These are phyloP conservation scores for Paraurostyla sp. DNA, from an alignment of 73 alveolate species.

Conservation along the genomic window DNA sequence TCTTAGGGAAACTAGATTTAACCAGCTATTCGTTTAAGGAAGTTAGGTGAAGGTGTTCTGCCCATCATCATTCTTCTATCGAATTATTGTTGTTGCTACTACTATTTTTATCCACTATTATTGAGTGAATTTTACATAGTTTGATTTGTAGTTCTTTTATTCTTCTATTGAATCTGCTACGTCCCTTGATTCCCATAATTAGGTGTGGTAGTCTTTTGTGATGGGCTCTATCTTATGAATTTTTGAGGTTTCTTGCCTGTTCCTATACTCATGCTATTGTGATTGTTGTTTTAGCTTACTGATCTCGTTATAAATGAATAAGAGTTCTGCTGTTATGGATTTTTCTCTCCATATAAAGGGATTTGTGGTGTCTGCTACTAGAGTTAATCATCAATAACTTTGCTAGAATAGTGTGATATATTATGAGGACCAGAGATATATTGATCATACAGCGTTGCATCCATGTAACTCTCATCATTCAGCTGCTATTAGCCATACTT, in stretches of 20 bases:
- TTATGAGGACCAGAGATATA: constrained; percentile 59
- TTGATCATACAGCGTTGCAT: constrained; percentile 51
- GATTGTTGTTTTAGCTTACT: constrained; percentile 17
- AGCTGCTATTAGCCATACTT: neutral
- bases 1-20: constrained; percentile 22
- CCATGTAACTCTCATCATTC: constrained; percentile 43
- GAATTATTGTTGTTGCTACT: constrained; percentile 20
- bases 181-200: neutral
- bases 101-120: constrained; percentile 32
- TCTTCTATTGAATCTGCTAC: neutral
- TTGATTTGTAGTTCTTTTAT: constrained; percentile 2
- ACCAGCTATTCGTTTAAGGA: constrained; percentile 50
- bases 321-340: too few relatives aligned
- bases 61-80: constrained; percentile 55
- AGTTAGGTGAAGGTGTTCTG: constrained; percentile 61
- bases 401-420: constrained; percentile 27
- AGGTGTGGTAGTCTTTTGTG: constrained; percentile 8
- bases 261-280: too few relatives aligned
- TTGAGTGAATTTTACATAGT: constrained; percentile 43
- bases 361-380: neutral
- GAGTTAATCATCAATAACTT: neutral
- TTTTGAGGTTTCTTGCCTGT: neutral
- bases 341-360: neutral
- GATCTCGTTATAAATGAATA: neutral
- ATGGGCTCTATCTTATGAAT: constrained; percentile 57